Evolutionary conservation across 2,329 filamentous ascomycete genomes (phyloP).

Genomic region (Fusarium metavorans): DNA sequence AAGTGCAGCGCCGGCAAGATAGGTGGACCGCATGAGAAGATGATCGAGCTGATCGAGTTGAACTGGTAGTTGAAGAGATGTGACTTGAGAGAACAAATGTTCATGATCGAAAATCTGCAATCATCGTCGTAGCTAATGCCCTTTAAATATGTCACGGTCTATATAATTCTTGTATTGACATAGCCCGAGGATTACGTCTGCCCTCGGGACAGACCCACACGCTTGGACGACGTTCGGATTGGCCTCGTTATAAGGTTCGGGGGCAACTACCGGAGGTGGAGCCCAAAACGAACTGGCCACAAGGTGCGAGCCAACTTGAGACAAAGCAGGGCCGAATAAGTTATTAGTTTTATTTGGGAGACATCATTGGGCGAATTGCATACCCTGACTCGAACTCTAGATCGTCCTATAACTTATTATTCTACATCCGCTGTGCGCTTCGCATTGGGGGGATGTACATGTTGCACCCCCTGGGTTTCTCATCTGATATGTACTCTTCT

Average conservation of each 20-base stretch:
- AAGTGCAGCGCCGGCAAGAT: not conserved
- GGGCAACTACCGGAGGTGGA: not conserved
- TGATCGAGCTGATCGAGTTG: not conserved
- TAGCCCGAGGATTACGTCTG: not conserved
- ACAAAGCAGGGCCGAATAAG: not conserved
- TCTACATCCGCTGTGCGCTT: not conserved
- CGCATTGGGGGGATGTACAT: conserved; percentile 13
- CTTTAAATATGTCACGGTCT: not conserved
- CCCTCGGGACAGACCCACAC: conserved; percentile 7
- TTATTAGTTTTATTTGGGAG: not conserved
- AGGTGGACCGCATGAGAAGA: not conserved
- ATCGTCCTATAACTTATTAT: not conserved
- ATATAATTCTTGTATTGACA: not conserved
- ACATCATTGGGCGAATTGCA: not conserved
- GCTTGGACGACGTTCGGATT: not conserved
- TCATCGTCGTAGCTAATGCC: not conserved
- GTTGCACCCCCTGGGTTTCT: not conserved
- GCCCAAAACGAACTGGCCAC: not conserved
- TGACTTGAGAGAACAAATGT: not conserved
- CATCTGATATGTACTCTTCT: conserved; percentile 8
- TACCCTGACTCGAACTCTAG: not conserved
- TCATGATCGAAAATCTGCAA: not conserved
- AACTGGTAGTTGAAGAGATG: not conserved
- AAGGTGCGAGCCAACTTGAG: not conserved
- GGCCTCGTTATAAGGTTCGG: not conserved